Percentiles rank a stretch among this genome's conserved stretches.
Evolutionary conservation across 2,329 filamentous ascomycete genomes (phyloP).

Genomic region (Capronia coronata): DNA sequence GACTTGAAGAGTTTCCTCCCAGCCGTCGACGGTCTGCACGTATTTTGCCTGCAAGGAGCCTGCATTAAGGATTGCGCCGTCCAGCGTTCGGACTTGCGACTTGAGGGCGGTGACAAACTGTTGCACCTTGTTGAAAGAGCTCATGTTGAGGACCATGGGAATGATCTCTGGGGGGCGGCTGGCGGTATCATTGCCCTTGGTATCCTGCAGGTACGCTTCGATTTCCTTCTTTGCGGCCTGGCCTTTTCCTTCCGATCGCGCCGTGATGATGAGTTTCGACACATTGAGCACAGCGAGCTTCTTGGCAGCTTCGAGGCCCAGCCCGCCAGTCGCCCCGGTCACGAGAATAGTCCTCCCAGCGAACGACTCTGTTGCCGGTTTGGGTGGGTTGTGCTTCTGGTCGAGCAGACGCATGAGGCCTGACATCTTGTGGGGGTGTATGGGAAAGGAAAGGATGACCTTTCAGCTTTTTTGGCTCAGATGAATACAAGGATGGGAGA

Average conservation of each 20-base stretch:
- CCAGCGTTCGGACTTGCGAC: conserved; percentile 35
- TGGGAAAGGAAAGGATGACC: no score
- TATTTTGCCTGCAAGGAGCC: conserved; percentile 40
- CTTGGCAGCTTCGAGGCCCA: conserved; percentile 46
- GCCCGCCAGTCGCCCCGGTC: conserved; percentile 47
- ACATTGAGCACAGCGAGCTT: conserved; percentile 43
- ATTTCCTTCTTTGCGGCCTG: conserved; percentile 39
- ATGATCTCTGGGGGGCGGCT: conserved; percentile 35
- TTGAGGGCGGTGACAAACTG: conserved; percentile 35
- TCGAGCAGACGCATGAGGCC: conserved; percentile 9
- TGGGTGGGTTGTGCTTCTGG: conserved; percentile 18
- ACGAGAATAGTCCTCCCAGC: conserved; percentile 44
- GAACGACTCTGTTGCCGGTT: conserved; percentile 37
- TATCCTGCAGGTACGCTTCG: conserved; percentile 19
- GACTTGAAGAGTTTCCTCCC: conserved; percentile 51
- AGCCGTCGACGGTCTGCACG: conserved; percentile 38
- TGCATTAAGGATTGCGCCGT: conserved; percentile 44
- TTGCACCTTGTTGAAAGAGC: conserved; percentile 41
- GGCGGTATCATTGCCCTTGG: conserved; percentile 20
- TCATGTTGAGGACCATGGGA: conserved; percentile 44
- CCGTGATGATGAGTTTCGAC: conserved; percentile 42
- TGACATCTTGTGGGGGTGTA: not conserved
- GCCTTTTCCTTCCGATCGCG: conserved; percentile 41
- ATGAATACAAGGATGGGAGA: no score
- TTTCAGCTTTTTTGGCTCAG: no score